Evolutionary conservation across 2,329 filamentous ascomycete genomes (phyloP), one percentile per base, ranked within the genome.

Genomic region (Fonsecaea nubica): DNA sequence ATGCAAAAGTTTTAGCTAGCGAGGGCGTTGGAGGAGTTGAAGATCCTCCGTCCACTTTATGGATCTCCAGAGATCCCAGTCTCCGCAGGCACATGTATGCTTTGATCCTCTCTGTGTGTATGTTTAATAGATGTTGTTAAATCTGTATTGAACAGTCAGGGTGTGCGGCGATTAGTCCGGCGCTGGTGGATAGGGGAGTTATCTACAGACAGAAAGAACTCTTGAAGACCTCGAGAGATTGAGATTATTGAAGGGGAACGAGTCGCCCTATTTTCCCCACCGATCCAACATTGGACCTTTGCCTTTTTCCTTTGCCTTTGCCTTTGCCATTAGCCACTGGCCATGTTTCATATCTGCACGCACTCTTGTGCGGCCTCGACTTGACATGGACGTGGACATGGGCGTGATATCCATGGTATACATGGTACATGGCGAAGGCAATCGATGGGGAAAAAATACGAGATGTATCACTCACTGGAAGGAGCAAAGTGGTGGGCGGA

Each of bases 21-120:
- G 63, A 58, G 52, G 63, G 63, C 63, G 63, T 65, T 65, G 58
- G 63, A 52, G 58, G 63, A 56, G 61, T 58, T 21, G 33, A 35
- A 35, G n/a, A 12, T 33, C 32, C 18, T 48, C 15, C 42, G 38
- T 21, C 21, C 15, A 21, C n/a, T 21, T 15, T 15, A 18, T 55
- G 53, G 30, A 15, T n/a, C n/a, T 32, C 35, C 53, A 18, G 33
- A 18, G 7, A 5, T 9, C 32, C n/a, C 30, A 35, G 15, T 35
- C 53, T 35, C 53, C 53, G 33, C 32, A 55, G 30, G n/a, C 21
- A 5, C 21, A 50, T 50, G 21, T 50, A 12, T 30, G 18, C 45
- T 50, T 13, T 50, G 45, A 25, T 50, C 21, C 45, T 10, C 45
- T 50, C 10, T 50, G 9, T 30, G 9, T 50, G 9, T 50, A 30